Evolutionary conservation across 2,329 filamentous ascomycete species (phyloP).

Genomic region (Stagonosporopsis cucurbitacearum): DNA sequence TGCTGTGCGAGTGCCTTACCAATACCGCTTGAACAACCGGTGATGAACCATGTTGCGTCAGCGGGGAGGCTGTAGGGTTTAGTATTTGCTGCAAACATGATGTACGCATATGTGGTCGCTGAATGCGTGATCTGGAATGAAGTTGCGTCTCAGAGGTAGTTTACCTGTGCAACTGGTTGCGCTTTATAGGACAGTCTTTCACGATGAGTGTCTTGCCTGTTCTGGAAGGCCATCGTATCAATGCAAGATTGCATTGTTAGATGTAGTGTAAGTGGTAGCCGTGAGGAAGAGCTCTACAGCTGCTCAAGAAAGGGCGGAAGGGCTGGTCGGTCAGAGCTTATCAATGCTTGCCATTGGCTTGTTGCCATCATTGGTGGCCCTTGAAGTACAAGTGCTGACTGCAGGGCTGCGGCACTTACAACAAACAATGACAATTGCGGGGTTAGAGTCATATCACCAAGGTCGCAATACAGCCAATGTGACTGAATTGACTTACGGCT

Average conservation of each 20-base stretch:
- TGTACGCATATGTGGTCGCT: not conserved
- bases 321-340: conserved; percentile 1
- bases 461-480: no score
- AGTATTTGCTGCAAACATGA: conserved; percentile 13
- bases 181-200: not conserved
- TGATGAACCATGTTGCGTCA: conserved; percentile 19
- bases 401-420: not conserved
- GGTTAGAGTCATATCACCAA: not conserved
- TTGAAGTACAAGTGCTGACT: not conserved
- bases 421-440: not conserved
- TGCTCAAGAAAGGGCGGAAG: conserved; percentile 12
- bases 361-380: not conserved
- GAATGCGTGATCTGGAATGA: not conserved
- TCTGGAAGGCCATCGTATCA: not conserved
- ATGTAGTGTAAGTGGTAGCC: not conserved
- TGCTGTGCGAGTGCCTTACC: conserved; percentile 51
- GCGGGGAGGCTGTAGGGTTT: conserved; percentile 9
- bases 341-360: conserved; percentile 8
- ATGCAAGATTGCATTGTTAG: not conserved
- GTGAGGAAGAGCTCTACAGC: not conserved
- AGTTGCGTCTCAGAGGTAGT: not conserved
- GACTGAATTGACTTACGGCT: not conserved
- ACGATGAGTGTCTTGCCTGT: not conserved
- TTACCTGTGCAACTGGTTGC: not conserved
- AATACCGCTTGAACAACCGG: conserved; percentile 59